Base-by-base conservation (phyloP, 2,329 filamentous ascomycete species). In the Penicillium sp. region DNA sequence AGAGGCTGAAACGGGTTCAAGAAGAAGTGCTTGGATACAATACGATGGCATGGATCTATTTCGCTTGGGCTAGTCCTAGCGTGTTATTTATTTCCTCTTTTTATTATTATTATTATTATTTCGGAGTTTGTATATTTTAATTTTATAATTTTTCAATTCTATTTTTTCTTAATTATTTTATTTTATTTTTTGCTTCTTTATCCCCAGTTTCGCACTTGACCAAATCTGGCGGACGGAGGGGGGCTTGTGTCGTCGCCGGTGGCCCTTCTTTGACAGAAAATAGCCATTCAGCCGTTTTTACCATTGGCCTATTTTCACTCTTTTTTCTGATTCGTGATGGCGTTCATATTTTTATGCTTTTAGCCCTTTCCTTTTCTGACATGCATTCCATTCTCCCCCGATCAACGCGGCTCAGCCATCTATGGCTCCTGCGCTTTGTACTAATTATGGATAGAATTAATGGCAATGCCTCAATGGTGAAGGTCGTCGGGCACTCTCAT, bases 1-100 rank as follows among this genome's bases (percentile, higher is more conserved):
- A 53, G 61, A 58, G 55, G 58, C 58, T 62, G 63, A 67, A 62
- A 62, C 59, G 60, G 61, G 60, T 46, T 57, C 53, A 47, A 54
- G 58, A 52, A 55, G 56, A 52, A 49, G 48, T 21, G 44, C 12
- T 47, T 47, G 51, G 27, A 51, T 60, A 52, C 46, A 54, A 51
- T 57, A 54, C 53, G 41, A 59, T 55, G 45, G 48, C 29, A 42
- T 52, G 34, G 45, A 40, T 33, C 33, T 53, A 52, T 49, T 51
- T 55, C 51, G 43, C 26, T 48, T 53, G 41, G 37, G 44, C 34
- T 27, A 2, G 17, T 30, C 24, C 20, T 52, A 33, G 39, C 42
- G 15, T 40, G 4, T 21, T 43, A 12, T 44, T 46, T 46, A 27
- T 29, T 21, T 51, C 29, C 33, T 21, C 39, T 17, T 21, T 47